Percentiles rank a stretch among this genome's conserved stretches.
Evolutionary conservation across 495 filamentous ascomycete genomes (phyloP).

Genomic region (Glarea lozoyensis): DNA sequence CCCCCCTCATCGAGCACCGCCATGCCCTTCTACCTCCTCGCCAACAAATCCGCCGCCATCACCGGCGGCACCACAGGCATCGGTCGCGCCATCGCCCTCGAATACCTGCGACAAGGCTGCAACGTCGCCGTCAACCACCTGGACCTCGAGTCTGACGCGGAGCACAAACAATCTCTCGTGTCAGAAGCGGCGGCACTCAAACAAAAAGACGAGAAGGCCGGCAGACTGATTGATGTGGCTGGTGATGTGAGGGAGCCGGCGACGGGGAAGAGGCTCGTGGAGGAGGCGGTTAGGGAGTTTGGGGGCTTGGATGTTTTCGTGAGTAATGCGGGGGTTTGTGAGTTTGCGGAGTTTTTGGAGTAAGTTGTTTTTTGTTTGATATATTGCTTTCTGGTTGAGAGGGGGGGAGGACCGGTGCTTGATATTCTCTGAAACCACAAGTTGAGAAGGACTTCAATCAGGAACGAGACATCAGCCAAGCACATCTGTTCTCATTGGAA

Average conservation of each 20-base stretch:
- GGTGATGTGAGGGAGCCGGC: constrained; percentile 61
- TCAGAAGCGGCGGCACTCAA: constrained; percentile 39
- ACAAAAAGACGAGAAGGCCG: constrained; percentile 23
- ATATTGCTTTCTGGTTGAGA: too few relatives aligned
- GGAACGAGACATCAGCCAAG: too few relatives aligned
- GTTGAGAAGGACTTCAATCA: neutral
- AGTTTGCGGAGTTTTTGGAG: constrained; percentile 75
- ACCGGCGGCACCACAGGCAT: constrained; percentile 73
- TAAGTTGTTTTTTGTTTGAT: too few relatives aligned
- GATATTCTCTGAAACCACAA: too few relatives aligned
- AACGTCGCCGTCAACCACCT: constrained; percentile 66
- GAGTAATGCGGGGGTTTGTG: constrained; percentile 79
- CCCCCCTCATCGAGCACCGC: neutral
- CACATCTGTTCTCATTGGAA: too few relatives aligned
- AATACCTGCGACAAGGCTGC: constrained; percentile 60
- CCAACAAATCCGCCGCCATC: constrained; percentile 63
- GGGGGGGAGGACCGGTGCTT: too few relatives aligned
- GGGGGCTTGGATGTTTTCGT: constrained; percentile 69
- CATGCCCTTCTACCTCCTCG: constrained; percentile 37
- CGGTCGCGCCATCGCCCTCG: constrained; percentile 64
- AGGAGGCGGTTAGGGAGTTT: constrained; percentile 47
- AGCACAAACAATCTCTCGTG: constrained; percentile 45
- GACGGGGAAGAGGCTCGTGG: constrained; percentile 50
- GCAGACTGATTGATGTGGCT: constrained; percentile 45
- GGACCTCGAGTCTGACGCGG: constrained; percentile 40